Percentiles rank a stretch among this genome's conserved stretches.
phyloP scores from a whole-genome alignment of 2,329 filamentous ascomycete genomes.

The Rutstroemia sp. region DNA sequence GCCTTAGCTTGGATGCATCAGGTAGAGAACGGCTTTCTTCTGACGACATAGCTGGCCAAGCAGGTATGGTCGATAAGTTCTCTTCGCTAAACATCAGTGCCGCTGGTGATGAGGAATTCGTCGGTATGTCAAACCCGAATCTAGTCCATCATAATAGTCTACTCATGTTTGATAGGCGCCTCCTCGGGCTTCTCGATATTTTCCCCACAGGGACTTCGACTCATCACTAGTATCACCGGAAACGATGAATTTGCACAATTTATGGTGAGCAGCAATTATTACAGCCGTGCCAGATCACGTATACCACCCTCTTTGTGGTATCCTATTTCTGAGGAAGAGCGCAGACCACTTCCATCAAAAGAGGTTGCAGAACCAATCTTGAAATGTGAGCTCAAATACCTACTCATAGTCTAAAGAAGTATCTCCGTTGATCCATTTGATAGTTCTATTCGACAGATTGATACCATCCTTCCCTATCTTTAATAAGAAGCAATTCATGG shows the following conservation, averaged over 20 bases:
- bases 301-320: constrained; percentile 12
- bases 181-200: constrained; percentile 23
- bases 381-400: constrained; percentile 13
- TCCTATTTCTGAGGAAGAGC: constrained; percentile 14
- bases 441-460: constrained; percentile 4
- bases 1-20: constrained; percentile 4
- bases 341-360: constrained; percentile 16
- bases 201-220: constrained; percentile 20
- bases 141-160: background rate
- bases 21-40: constrained; percentile 10
- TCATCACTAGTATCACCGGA: constrained; percentile 12
- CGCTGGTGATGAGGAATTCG: constrained; percentile 15
- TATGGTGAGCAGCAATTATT: background rate
- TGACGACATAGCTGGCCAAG: constrained; percentile 16
- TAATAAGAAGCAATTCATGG: constrained; percentile 15
- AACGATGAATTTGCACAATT: background rate
- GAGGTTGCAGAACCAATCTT: constrained; percentile 17
- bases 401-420: background rate
- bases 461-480: constrained; percentile 12
- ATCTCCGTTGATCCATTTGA: background rate
- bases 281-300: background rate
- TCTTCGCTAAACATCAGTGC: constrained; percentile 17
- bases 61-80: constrained; percentile 16
- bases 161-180: constrained; percentile 13
- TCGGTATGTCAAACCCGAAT: constrained; percentile 11